phyloP scores from a whole-genome alignment of 495 filamentous ascomycete species.

The Parathielavia hyrcaniae region DNA sequence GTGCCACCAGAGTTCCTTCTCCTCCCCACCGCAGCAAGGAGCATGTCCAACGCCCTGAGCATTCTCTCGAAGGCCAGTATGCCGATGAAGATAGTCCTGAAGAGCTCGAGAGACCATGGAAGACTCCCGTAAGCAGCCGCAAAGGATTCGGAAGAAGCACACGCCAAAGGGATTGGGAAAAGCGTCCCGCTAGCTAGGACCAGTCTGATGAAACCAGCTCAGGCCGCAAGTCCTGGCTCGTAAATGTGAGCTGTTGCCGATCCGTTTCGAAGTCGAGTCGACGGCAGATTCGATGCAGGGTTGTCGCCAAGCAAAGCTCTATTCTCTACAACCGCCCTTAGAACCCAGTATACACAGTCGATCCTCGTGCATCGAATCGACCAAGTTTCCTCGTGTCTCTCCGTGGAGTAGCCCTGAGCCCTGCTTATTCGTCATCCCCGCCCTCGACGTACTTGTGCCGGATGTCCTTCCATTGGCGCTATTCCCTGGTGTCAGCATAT shows the following conservation, averaged over 20 bases:
- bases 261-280: neutral
- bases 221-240: neutral
- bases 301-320: constrained; percentile 17
- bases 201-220: neutral
- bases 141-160: too few species aligned
- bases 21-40: too few species aligned
- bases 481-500: constrained; percentile 32
- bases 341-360: constrained; percentile 25
- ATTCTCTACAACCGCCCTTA: constrained; percentile 25
- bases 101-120: too few species aligned
- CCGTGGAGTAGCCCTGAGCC: neutral
- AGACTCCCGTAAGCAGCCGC: too few species aligned
- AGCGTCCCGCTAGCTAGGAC: too few species aligned
- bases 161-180: too few species aligned
- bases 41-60: too few species aligned
- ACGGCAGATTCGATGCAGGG: neutral
- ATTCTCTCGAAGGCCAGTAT: too few species aligned
- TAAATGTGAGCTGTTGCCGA: too few species aligned
- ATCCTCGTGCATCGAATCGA: neutral
- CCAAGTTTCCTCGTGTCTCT: neutral
- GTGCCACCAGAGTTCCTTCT: too few species aligned
- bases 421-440: constrained; percentile 30
- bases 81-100: too few species aligned
- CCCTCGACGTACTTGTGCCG: constrained; percentile 72
- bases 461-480: constrained; percentile 99